Conservation (phyloP, 441 rosid species). For the Hura crepitans region DNA sequence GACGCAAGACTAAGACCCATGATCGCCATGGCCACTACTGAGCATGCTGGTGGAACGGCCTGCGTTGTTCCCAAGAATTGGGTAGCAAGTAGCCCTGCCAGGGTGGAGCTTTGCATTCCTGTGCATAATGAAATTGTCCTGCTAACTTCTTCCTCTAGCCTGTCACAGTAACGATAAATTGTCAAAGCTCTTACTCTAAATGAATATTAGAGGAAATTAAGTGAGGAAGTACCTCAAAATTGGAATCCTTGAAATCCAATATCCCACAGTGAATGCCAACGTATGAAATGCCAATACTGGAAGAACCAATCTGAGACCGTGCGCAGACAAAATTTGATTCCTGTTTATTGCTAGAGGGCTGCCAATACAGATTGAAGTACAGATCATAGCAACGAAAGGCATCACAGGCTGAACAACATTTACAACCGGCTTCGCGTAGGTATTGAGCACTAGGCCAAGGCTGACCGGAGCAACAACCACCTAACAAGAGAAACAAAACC, state of each 20-base stretch:
- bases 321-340: constrained; percentile 63
- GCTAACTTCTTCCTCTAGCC: constrained; percentile 88
- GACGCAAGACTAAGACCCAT: constrained; percentile 95
- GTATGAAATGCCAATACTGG: constrained; percentile 79
- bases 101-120: constrained; percentile 96
- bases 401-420: constrained; percentile 60
- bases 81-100: constrained; percentile 83
- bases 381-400: constrained; percentile 91
- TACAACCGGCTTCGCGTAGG: constrained; percentile 81
- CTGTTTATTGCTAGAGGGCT: constrained; percentile 83
- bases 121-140: constrained; percentile 82
- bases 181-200: not conserved
- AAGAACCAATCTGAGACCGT: constrained; percentile 64
- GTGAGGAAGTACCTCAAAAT: constrained; percentile 47
- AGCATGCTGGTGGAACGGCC: constrained; percentile 97
- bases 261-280: constrained; percentile 65
- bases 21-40: constrained; percentile 94
- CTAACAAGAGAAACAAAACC: constrained; percentile 32
- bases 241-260: constrained; percentile 80
- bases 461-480: constrained; percentile 83
- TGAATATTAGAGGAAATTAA: not conserved
- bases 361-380: constrained; percentile 82
- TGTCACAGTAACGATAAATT: constrained; percentile 26
- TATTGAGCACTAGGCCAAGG: constrained; percentile 75
- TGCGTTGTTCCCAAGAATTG: constrained; percentile 85